Conservation (phyloP, 805 yeast species). For the Helenozyma rhizophorensis region DNA sequence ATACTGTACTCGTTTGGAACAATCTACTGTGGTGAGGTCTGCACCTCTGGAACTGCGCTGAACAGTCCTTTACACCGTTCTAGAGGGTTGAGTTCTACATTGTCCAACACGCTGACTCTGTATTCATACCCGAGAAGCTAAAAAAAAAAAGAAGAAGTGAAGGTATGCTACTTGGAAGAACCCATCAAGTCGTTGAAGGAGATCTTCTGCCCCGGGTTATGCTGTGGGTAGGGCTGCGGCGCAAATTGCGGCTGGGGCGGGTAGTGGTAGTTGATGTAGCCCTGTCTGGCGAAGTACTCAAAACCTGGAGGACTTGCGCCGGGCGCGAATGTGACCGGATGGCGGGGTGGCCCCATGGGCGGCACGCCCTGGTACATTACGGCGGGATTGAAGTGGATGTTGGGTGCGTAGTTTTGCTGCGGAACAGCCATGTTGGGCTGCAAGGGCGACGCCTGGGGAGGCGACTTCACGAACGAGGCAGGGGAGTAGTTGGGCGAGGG, state of each 20-base stretch:
- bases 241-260: constrained; percentile 17
- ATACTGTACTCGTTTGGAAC: too few species aligned
- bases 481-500: too few species aligned
- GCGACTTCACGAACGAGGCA: background rate
- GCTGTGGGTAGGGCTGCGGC: constrained; percentile 12
- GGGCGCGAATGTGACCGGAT: constrained; percentile 32
- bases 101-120: too few species aligned
- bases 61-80: too few species aligned
- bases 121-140: too few species aligned
- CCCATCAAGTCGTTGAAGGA: constrained; percentile 38
- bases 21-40: too few species aligned
- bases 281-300: constrained; percentile 27
- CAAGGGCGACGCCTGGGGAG: constrained; percentile 1
- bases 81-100: too few species aligned
- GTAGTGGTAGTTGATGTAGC: constrained; percentile 28
- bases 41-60: too few species aligned
- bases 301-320: constrained; percentile 26
- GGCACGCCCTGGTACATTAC: constrained; percentile 18
- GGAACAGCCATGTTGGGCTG: background rate
- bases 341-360: constrained; percentile 19
- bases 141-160: too few species aligned
- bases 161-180: constrained; percentile 18
- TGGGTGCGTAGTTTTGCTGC: constrained; percentile 3
- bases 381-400: constrained; percentile 12
- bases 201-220: constrained; percentile 30